These are phyloP conservation scores for Erythrobasidium hasegawianum DNA, from an alignment of 1,284 basidiomycete genomes.

Conservation along the genomic window DNA sequence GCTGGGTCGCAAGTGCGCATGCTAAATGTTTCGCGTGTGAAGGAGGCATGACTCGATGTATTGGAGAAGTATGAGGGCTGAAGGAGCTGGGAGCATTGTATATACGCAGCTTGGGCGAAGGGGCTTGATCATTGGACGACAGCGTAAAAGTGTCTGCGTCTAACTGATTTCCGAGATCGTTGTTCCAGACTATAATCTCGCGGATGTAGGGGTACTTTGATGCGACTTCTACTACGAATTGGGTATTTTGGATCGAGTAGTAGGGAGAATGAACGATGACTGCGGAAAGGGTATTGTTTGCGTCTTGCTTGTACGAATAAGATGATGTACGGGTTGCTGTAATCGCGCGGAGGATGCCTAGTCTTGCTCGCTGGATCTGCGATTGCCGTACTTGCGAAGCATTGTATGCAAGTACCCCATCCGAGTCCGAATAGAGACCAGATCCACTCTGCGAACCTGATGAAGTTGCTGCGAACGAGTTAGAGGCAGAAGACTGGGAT, in stretches of 20 bases:
- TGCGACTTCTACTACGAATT: conserved; percentile 38
- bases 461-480: background rate
- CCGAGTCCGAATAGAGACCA: too few species aligned
- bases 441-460: background rate
- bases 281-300: conserved; percentile 7
- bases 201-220: conserved; percentile 41
- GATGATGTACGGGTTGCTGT: background rate
- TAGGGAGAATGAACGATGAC: conserved; percentile 27
- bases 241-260: conserved; percentile 18
- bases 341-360: background rate
- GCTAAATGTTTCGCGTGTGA: conserved; percentile 39
- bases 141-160: background rate
- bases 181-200: conserved; percentile 46
- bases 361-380: background rate
- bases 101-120: conserved; percentile 37
- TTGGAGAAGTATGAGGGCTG: conserved; percentile 4
- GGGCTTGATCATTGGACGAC: background rate
- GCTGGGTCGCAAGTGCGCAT: conserved; percentile 36
- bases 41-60: conserved; percentile 20
- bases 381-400: background rate
- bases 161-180: conserved; percentile 30
- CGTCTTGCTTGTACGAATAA: background rate
- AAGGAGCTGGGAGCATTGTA: conserved; percentile 42
- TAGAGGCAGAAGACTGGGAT: background rate
- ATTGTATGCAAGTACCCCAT: background rate